Evolutionary conservation across 129 eudicot species (phyloP).

Genomic region (Lactuca saligna): DNA sequence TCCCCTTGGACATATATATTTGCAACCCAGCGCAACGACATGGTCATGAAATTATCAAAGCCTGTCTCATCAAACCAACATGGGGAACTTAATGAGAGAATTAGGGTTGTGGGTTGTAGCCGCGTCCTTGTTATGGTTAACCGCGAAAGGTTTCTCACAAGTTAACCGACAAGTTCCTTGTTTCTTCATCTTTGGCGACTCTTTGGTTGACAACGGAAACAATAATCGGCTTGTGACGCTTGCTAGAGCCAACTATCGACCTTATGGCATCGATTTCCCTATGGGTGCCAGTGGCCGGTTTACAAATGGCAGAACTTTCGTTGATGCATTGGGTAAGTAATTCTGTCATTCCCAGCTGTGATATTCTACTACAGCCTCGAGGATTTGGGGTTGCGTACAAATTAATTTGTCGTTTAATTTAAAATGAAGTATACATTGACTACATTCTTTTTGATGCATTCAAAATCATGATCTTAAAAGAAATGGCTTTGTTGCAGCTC

Average conservation of each 20-base stretch:
- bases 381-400: too few relatives aligned
- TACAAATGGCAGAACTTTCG: conserved; percentile 83
- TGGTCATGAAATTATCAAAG: neutral
- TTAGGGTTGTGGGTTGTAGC: conserved; percentile 19
- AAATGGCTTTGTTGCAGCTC: conserved; percentile 50
- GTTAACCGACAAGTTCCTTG: conserved; percentile 58
- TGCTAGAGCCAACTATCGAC: conserved; percentile 77
- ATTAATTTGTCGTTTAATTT: too few relatives aligned
- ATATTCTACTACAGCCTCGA: too few relatives aligned
- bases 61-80: neutral
- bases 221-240: conserved; percentile 70
- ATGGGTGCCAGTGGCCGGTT: conserved; percentile 78
- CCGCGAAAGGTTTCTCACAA: conserved; percentile 19
- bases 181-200: conserved; percentile 82
- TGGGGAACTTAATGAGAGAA: conserved; percentile 23
- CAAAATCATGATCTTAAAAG: neutral
- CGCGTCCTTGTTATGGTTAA: conserved; percentile 13
- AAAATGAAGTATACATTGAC: neutral
- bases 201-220: conserved; percentile 90
- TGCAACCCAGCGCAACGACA: neutral
- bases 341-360: neutral
- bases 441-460: neutral
- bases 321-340: conserved; percentile 66
- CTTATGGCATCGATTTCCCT: conserved; percentile 86
- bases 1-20: conserved; percentile 17